Evolutionary conservation across 2,329 filamentous ascomycete species (phyloP).

Genomic region (Fusarium heterosporum): DNA sequence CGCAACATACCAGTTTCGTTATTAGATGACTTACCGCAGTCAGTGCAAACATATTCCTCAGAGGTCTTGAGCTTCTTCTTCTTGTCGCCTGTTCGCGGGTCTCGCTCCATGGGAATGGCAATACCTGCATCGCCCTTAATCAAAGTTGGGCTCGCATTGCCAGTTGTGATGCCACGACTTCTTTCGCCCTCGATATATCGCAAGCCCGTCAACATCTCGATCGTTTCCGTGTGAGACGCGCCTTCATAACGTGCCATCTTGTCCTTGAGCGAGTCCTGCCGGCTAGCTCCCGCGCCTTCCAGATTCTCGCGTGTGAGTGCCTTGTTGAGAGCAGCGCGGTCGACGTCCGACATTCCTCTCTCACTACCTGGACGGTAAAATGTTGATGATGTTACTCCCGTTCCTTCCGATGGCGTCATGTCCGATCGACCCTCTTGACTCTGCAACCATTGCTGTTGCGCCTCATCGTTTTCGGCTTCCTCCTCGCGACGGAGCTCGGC

Average conservation of each 20-base stretch:
- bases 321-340: conserved; percentile 72
- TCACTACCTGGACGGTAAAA: conserved; percentile 54
- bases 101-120: conserved; percentile 83
- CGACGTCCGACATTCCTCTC: conserved; percentile 71
- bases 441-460: conserved; percentile 69
- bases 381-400: conserved; percentile 52
- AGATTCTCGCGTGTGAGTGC: conserved; percentile 84
- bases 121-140: conserved; percentile 90
- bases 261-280: conserved; percentile 81
- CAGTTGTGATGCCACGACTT: conserved; percentile 87
- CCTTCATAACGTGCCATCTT: conserved; percentile 88
- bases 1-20: neutral
- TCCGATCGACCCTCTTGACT: conserved; percentile 69
- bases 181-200: conserved; percentile 90
- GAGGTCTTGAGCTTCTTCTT: conserved; percentile 87
- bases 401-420: conserved; percentile 62
- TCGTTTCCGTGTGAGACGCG: conserved; percentile 81
- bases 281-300: conserved; percentile 74
- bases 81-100: conserved; percentile 77
- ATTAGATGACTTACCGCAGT: conserved; percentile 74
- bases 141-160: conserved; percentile 81
- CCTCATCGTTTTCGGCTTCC: conserved; percentile 78
- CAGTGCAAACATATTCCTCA: conserved; percentile 94
- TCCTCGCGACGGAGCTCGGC: conserved; percentile 88
- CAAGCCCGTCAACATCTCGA: conserved; percentile 92